Conservation (phyloP, 345 rosid species). For the Sonneratia alba region DNA sequence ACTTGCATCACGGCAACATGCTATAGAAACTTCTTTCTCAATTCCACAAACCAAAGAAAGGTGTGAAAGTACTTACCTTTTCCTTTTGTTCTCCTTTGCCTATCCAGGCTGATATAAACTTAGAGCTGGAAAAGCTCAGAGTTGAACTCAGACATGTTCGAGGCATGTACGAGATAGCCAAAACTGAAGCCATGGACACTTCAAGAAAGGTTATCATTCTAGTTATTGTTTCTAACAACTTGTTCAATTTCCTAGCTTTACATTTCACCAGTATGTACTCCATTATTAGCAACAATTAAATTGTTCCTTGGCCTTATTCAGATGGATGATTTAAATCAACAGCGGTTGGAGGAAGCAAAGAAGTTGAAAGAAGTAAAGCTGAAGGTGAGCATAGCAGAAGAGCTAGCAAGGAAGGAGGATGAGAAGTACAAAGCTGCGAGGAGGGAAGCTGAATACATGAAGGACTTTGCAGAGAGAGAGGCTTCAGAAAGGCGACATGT, state of each 20-base stretch:
- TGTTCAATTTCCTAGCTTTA: background rate
- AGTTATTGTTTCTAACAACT: background rate
- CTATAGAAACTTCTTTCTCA: background rate
- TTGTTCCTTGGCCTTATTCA: constrained; percentile 14
- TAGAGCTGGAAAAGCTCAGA: constrained; percentile 84
- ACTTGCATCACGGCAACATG: too few species aligned
- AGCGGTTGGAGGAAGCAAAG: constrained; percentile 39
- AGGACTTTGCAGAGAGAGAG: constrained; percentile 40
- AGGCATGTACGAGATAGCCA: constrained; percentile 72
- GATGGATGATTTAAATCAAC: constrained; percentile 41
- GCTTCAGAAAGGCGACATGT: constrained; percentile 42
- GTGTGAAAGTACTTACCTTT: background rate
- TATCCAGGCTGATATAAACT: constrained; percentile 41
- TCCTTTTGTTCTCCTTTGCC: constrained; percentile 5
- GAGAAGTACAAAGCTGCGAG: constrained; percentile 46
- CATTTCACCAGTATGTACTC: background rate
- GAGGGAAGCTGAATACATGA: constrained; percentile 40
- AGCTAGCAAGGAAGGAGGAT: constrained; percentile 50
- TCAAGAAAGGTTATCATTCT: constrained; percentile 49
- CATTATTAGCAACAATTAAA: background rate
- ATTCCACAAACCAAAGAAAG: background rate
- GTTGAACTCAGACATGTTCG: constrained; percentile 67
- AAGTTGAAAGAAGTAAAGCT: constrained; percentile 40
- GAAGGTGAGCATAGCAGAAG: constrained; percentile 47
- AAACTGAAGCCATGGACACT: constrained; percentile 66